Conservation (phyloP, 2,329 filamentous ascomycete species). For the Sarocladiaceae sp. region DNA sequence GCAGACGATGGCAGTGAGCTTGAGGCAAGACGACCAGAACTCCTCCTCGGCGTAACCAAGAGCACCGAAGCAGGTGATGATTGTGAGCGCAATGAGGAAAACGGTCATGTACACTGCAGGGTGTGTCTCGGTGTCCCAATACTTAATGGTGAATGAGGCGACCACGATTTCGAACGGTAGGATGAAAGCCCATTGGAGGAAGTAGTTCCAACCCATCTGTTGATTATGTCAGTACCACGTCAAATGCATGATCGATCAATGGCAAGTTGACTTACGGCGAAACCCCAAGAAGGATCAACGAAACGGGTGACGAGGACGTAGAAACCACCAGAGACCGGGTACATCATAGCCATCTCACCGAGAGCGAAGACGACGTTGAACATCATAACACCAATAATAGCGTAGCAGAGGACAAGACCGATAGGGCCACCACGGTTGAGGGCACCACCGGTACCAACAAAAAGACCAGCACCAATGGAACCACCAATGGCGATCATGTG, state of each 20-base stretch:
- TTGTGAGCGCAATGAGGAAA: constrained; percentile 44
- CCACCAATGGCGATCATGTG: constrained; percentile 59
- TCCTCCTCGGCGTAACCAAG: constrained; percentile 53
- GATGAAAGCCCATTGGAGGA: constrained; percentile 38
- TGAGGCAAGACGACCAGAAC: constrained; percentile 51
- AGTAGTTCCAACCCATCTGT: constrained; percentile 44
- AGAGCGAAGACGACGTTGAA: constrained; percentile 56
- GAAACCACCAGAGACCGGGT: constrained; percentile 57
- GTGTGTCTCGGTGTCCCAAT: constrained; percentile 39
- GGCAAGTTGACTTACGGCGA: constrained; percentile 25
- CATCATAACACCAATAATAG: constrained; percentile 54
- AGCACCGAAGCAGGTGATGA: constrained; percentile 51
- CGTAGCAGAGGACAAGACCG: constrained; percentile 42
- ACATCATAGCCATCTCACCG: constrained; percentile 56
- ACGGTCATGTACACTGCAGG: constrained; percentile 49
- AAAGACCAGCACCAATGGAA: constrained; percentile 57
- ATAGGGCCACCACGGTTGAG: constrained; percentile 43
- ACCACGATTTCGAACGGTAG: constrained; percentile 43
- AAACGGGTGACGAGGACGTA: constrained; percentile 56
- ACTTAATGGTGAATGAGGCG: constrained; percentile 42
- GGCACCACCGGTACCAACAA: constrained; percentile 52
- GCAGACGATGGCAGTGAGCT: constrained; percentile 50
- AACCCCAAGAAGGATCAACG: constrained; percentile 55
- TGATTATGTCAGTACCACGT: not conserved
- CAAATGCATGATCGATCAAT: not conserved